phyloP scores from a whole-genome alignment of 2,329 filamentous ascomycete species.

The Pochonia chlamydosporia region DNA sequence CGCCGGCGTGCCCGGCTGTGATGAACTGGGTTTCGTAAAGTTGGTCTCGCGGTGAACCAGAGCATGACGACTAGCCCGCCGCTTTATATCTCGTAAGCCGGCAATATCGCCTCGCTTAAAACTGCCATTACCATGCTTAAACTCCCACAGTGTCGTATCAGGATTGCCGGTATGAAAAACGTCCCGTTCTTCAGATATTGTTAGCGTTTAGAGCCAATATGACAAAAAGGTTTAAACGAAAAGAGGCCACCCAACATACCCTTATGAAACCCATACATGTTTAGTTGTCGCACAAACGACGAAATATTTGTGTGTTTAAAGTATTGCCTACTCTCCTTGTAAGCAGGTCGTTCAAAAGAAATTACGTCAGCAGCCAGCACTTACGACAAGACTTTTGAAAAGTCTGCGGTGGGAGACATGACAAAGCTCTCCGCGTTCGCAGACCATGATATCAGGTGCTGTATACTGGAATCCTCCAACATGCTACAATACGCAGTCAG shows the following conservation, averaged over 20 bases:
- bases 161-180: conserved; percentile 94
- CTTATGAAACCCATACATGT: conserved; percentile 99
- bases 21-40: conserved; percentile 65
- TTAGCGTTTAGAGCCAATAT: conserved; percentile 4
- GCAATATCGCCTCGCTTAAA: conserved; percentile 94
- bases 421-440: conserved; percentile 93
- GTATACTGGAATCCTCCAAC: conserved; percentile 89
- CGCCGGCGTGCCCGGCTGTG: conserved; percentile 78
- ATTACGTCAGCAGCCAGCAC: conserved; percentile 28
- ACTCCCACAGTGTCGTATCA: conserved; percentile 94
- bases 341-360: no score
- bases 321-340: conserved; percentile 66
- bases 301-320: conserved; percentile 99
- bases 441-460: conserved; percentile 96
- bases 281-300: conserved; percentile 93
- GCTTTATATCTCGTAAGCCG: conserved; percentile 89
- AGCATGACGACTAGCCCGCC: conserved; percentile 85
- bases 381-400: conserved; percentile 96
- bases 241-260: conserved; percentile 57
- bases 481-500: conserved; percentile 57
- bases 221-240: no score
- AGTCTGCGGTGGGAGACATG: conserved; percentile 95
- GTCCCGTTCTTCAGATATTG: conserved; percentile 68
- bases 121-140: conserved; percentile 95
- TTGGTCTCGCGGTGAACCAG: conserved; percentile 90